A percentile compares a stretch with the other conserved stretches of the same genome.
Conservation (phyloP, 2,329 filamentous ascomycete species). For the Clonostachys chloroleuca region DNA sequence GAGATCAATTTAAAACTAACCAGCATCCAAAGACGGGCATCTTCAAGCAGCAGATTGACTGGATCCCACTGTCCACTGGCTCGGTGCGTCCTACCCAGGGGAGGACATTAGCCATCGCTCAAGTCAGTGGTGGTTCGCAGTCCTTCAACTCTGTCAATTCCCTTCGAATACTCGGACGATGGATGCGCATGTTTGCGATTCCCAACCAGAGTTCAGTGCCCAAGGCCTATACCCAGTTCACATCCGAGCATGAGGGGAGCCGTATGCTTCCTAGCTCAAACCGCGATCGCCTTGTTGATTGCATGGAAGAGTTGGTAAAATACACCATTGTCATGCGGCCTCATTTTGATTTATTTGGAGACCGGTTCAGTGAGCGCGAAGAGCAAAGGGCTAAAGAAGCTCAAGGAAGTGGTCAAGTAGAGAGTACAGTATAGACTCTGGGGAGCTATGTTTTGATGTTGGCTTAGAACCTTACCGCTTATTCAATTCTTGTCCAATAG, state of each 20-base stretch:
- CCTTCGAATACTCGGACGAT: slow-evolving; percentile 60
- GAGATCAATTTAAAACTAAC: neutral
- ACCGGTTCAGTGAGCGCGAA: slow-evolving; percentile 53
- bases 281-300: slow-evolving; percentile 57
- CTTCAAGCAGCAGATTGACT: slow-evolving; percentile 69
- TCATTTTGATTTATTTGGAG: slow-evolving; percentile 55
- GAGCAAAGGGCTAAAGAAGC: slow-evolving; percentile 8
- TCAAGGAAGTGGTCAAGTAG: slow-evolving; percentile 7
- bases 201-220: slow-evolving; percentile 63
- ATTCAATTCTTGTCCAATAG: too few species aligned
- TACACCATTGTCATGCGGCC: slow-evolving; percentile 62
- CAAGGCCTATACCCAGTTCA: slow-evolving; percentile 57
- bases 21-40: slow-evolving; percentile 44
- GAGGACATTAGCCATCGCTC: slow-evolving; percentile 55
- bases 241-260: slow-evolving; percentile 39
- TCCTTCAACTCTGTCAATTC: slow-evolving; percentile 65
- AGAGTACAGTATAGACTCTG: too few species aligned
- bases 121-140: slow-evolving; percentile 61
- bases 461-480: too few species aligned
- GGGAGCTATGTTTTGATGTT: too few species aligned
- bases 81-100: slow-evolving; percentile 63
- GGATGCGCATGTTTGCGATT: slow-evolving; percentile 68
- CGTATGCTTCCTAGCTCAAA: slow-evolving; percentile 51
- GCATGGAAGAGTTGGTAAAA: slow-evolving; percentile 68
- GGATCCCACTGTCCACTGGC: slow-evolving; percentile 60